Percentiles rank a stretch among this genome's conserved stretches.
phyloP scores from a whole-genome alignment of 2,329 filamentous ascomycete genomes.

The Aspergillus sojae region DNA sequence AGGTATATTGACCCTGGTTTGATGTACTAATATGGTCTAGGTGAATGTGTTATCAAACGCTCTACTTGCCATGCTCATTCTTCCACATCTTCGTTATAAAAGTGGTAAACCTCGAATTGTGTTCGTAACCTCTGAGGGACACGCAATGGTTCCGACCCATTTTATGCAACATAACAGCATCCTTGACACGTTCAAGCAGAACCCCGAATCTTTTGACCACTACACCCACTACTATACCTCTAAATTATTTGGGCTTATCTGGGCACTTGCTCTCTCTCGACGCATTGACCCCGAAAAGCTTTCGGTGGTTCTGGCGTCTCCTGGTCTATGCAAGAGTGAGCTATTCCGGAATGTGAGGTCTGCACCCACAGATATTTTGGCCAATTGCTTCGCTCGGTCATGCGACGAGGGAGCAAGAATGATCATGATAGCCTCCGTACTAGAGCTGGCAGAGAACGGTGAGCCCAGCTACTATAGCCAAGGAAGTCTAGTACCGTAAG shows the following conservation, averaged over 20 bases:
- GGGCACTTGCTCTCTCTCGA: no score
- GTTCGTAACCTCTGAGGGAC: neutral
- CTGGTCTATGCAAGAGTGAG: no score
- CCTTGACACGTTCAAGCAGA: neutral
- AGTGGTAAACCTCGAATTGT: neutral
- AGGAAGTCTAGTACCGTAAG: neutral
- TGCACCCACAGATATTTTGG: no score
- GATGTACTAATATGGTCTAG: neutral
- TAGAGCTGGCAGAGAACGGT: no score
- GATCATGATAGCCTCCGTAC: no score
- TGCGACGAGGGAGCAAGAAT: no score
- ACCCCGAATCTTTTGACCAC: neutral
- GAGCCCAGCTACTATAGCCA: neutral
- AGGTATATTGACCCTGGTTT: neutral
- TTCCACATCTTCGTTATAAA: neutral
- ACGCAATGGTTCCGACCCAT: neutral
- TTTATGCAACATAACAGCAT: neutral
- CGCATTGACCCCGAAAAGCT: no score
- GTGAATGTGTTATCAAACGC: neutral
- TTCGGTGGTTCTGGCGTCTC: no score
- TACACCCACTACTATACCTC: no score
- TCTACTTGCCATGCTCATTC: neutral
- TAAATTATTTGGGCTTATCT: no score
- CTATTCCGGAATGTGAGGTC: no score
- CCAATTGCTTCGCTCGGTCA: no score